Conservation (phyloP, 495 filamentous ascomycete species). For the Annulohypoxylon moriforme region DNA sequence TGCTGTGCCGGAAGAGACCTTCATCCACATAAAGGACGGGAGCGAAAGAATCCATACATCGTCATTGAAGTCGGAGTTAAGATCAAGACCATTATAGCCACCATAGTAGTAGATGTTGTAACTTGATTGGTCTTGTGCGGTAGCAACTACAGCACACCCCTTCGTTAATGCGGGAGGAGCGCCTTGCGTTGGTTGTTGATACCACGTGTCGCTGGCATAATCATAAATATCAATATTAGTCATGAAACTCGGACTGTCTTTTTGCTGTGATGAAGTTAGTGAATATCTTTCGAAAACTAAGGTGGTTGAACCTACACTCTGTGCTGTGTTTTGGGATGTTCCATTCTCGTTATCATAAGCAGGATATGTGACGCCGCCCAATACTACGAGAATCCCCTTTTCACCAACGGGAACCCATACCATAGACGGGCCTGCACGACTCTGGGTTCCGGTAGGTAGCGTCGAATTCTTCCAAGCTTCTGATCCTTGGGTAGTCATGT, state of each 20-base stretch:
- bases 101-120: constrained; percentile 83
- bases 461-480: constrained; percentile 68
- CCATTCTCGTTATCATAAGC: constrained; percentile 45
- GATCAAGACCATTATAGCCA: constrained; percentile 67
- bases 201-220: constrained; percentile 66
- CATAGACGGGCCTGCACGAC: constrained; percentile 71
- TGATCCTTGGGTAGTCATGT: constrained; percentile 63
- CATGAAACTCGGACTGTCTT: constrained; percentile 70
- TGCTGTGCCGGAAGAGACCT: constrained; percentile 60
- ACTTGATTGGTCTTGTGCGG: constrained; percentile 69
- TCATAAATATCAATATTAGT: constrained; percentile 76
- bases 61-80: constrained; percentile 58
- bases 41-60: constrained; percentile 80
- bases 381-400: constrained; percentile 70
- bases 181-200: constrained; percentile 69
- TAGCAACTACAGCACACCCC: constrained; percentile 74
- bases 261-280: constrained; percentile 48
- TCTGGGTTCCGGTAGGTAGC: constrained; percentile 61
- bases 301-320: constrained; percentile 54
- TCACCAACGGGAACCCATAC: constrained; percentile 77
- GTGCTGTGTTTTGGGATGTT: constrained; percentile 50
- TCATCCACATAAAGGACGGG: constrained; percentile 81
- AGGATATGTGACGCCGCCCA: constrained; percentile 74
- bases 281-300: neutral
- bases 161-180: constrained; percentile 65